Base-by-base conservation (phyloP, 2,329 filamentous ascomycete species). In the Pseudopyrenochaeta lycopersici region DNA sequence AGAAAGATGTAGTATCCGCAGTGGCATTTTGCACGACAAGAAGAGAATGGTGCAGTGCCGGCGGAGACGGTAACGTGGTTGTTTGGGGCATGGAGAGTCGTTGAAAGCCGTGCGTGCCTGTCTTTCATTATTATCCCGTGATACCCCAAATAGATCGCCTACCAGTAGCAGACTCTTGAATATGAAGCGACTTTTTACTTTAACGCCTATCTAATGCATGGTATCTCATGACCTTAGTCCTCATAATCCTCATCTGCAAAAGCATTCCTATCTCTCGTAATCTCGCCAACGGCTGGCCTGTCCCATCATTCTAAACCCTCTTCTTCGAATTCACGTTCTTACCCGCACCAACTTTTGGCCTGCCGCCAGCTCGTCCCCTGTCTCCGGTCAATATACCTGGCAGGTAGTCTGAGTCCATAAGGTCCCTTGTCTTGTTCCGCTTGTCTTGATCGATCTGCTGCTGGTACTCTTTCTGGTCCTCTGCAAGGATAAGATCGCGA, bases 351-450 rank as follows among this genome's bases (percentile, higher is more conserved):
- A 98, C 87, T 70, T 86, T 89, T 54, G 91, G 85, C 76, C 86
- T 88, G 0, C 89, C 90, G 2, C 85, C 84, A 4, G 78, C 78
- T 40, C 84, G 85, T 7, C 80, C 83, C 62, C 94, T 82, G 67
- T 93, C 87, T 0, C 95, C 95, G 1, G 87, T 95, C 70, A 99
- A 72, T 42, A 99, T 90, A 30, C 86, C 83, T 0, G 95, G 95
- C 59, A 98, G 77, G 73, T 93, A 96, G 76, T 99, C 94, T 71
- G 96, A 89, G 71, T 98, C 94, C 94, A 98, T 96, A 51, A 97
- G 78, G 76, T 97, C 92, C 70, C 86, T 88, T 73, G 90, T 86
- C 70, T 88, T 88, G 47, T 80, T 81, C 66, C 89, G 85, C 66
- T 84, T 85, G 71, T 90, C 85, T 63, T 88, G 84, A 2, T 83